Evolutionary conservation across 176 grass and related monocot species (phyloP), one percentile per base, ranked within the genome.

Genomic region (Triticum turgidum): DNA sequence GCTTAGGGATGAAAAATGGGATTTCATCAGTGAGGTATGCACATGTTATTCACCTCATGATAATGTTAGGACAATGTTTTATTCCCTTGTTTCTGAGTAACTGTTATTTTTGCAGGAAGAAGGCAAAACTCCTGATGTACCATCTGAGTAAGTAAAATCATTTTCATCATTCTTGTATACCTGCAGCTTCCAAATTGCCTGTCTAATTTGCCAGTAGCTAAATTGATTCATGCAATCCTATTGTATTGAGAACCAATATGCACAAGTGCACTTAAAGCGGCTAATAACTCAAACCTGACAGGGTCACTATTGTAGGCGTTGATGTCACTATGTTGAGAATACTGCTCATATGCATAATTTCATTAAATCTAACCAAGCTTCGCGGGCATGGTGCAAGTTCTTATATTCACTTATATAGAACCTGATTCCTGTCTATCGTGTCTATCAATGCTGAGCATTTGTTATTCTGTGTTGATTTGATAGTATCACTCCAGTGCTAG

Each of bases 1-100:
- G 4, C 84, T 98, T 4, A 92, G 88, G 87, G 81, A 92, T 9
- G 96, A 98, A 81, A 86, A 70, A 39, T 98, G 96, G 96, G 86
- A 94, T 7, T 90, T 98, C 37, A 32, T 89, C 52, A 82, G 62
- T 81, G 90, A 84, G 86, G 93, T 90, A 81, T 64, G 72, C 30
- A 65, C 25, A 73, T 85, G 56, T 77, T 10, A 27, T 62, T 63
- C 20, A 79, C 15, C 61, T 35, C 11, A 54, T 83, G 34, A 8
- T 83, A 11, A 35, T 30, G 13, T 72, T 34, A 15, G 21, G 20
- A 58, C 82, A 22, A 25, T 15, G 4, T 56, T 68, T 52, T 68
- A 30, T 47, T 78, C 73, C 49, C 4, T 70, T n/a, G 11, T 63
- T 35, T 82, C 80, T 86, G 29, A 84, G 82, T 70, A 61, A 56